Evolutionary conservation across 805 yeast species (phyloP).

Genomic region (Pachysolen tannophilus): DNA sequence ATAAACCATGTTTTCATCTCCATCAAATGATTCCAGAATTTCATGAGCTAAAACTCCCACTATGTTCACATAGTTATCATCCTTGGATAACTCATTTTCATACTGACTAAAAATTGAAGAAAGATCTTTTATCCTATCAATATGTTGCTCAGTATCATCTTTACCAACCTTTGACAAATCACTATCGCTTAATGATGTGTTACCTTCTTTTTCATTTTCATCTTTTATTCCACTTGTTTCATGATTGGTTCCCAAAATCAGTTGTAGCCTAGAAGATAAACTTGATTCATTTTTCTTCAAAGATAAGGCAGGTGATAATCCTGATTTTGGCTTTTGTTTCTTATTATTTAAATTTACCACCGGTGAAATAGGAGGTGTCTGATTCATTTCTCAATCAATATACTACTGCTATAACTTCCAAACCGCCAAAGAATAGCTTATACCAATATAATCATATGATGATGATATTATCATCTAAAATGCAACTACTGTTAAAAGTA

Average conservation of each 20-base stretch:
- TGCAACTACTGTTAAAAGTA: neutral
- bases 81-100: neutral
- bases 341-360: constrained; percentile 6
- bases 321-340: neutral
- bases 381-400: constrained; percentile 5
- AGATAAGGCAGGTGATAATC: neutral
- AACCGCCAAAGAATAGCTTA: no score
- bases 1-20: neutral
- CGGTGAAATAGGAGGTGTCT: constrained; percentile 10
- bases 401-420: no score
- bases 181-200: neutral
- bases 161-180: neutral
- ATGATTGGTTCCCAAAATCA: no score
- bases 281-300: neutral
- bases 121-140: no score
- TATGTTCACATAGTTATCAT: neutral
- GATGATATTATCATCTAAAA: no score
- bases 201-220: neutral
- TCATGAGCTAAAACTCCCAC: neutral
- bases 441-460: no score
- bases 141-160: no score
- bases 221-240: neutral
- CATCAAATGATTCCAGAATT: neutral
- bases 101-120: neutral
- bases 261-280: no score